A percentile compares a stretch with the other conserved stretches of the same genome.
Evolutionary conservation across 2,329 filamentous ascomycete genomes (phyloP).

Genomic region (Trichoderma hamatum): DNA sequence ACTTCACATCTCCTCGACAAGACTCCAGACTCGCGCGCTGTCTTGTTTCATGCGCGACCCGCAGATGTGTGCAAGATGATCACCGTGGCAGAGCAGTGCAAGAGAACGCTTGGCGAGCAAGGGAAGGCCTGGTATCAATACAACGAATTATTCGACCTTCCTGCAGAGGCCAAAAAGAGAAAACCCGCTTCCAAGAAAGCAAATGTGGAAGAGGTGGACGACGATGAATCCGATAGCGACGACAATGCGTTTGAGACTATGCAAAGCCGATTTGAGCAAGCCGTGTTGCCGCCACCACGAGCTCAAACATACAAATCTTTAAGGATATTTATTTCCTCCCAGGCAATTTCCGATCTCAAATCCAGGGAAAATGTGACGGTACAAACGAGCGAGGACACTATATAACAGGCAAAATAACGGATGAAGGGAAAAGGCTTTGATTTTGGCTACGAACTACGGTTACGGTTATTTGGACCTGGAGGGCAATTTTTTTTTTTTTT

Average conservation of each 20-base stretch:
- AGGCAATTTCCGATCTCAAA: slow-evolving; percentile 59
- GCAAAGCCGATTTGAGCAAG: slow-evolving; percentile 59
- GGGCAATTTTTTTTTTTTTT: not conserved
- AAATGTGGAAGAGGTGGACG: slow-evolving; percentile 44
- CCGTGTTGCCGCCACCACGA: slow-evolving; percentile 51
- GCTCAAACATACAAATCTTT: slow-evolving; percentile 56
- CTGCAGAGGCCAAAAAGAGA: slow-evolving; percentile 34
- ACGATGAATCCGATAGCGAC: slow-evolving; percentile 35
- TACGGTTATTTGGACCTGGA: not conserved
- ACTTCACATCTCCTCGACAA: slow-evolving; percentile 48
- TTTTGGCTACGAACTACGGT: not conserved
- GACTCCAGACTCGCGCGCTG: slow-evolving; percentile 38
- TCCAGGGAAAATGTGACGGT: slow-evolving; percentile 50
- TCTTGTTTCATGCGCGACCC: slow-evolving; percentile 56
- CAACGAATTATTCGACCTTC: slow-evolving; percentile 57
- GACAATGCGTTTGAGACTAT: slow-evolving; percentile 60
- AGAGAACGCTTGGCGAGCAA: slow-evolving; percentile 55
- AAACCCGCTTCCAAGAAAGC: slow-evolving; percentile 46
- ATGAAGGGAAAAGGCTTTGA: not conserved
- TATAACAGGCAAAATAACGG: not conserved
- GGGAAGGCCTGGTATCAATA: slow-evolving; percentile 58
- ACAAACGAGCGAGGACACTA: slow-evolving; percentile 48
- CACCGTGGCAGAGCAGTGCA: slow-evolving; percentile 67
- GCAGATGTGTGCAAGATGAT: slow-evolving; percentile 65
- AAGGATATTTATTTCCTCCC: slow-evolving; percentile 61